Percentiles rank a stretch among this genome's conserved stretches.
Conservation (phyloP, 805 yeast species). For the Saccharomyces kudriavzevii region DNA sequence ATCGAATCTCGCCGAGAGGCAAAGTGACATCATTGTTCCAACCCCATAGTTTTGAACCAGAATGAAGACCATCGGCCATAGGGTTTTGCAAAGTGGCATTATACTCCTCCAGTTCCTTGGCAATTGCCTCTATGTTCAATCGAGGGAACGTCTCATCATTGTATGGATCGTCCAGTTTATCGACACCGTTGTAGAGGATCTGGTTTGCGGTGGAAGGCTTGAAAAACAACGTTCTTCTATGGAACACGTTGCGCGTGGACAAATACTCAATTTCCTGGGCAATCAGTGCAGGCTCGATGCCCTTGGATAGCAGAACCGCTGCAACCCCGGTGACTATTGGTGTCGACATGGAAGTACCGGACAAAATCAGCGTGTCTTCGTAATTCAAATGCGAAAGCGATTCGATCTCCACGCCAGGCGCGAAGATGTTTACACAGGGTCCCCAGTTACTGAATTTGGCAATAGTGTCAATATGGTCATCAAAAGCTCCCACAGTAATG, state of each 20-base stretch:
- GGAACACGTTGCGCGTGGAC: constrained; percentile 42
- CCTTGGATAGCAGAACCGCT: constrained; percentile 47
- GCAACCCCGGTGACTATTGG: constrained; percentile 65
- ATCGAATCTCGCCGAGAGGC: background rate
- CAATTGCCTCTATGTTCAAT: background rate
- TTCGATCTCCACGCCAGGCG: constrained; percentile 66
- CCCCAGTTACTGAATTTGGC: constrained; percentile 92
- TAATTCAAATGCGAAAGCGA: constrained; percentile 39
- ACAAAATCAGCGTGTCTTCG: constrained; percentile 29
- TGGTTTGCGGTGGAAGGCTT: constrained; percentile 55
- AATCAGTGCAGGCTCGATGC: constrained; percentile 38
- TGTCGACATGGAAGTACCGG: constrained; percentile 80
- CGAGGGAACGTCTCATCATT: constrained; percentile 21
- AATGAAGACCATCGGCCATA: background rate
- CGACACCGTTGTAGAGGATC: constrained; percentile 37
- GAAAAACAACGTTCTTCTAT: constrained; percentile 36
- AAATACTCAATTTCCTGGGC: constrained; percentile 36
- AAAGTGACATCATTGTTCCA: background rate
- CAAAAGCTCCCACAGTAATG: constrained; percentile 83
- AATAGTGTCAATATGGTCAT: constrained; percentile 58
- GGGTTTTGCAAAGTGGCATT: background rate
- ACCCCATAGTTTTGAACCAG: background rate
- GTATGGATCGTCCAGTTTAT: constrained; percentile 27
- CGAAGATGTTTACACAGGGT: constrained; percentile 76
- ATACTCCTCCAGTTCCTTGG: background rate